Percentiles rank a stretch among this genome's conserved stretches.
Conservation (phyloP, 306 rosid species). For the cucumber (Cucumis sativus) region Cucumber_9930_V3 NC_026655.2:369501-370000, state of each 20-base stretch:
- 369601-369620: constrained; percentile 31
- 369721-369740: constrained; percentile 6
- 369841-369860: constrained; percentile 4
- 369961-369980: not conserved
- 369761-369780: constrained; percentile 62
- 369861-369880: constrained; percentile 12
- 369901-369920: constrained; percentile 41
- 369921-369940: not conserved
- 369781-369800: constrained; percentile 55
- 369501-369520: constrained; percentile 39
- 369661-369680: constrained; percentile 10
- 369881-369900: constrained; percentile 18
- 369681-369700: not conserved
- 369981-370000: not conserved
- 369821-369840: constrained; percentile 31
- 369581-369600: constrained; percentile 34
- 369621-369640: constrained; percentile 22
- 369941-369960: not conserved
- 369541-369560: constrained; percentile 15
- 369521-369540: constrained; percentile 14
- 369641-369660: not conserved
- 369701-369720: constrained; percentile 4
- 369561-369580: not conserved
- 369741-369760: constrained; percentile 26
- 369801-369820: constrained; percentile 49